Percentiles rank a stretch among this genome's conserved stretches.
Conservation (phyloP, 176 grass and related monocot genomes). For the Otatea glauca region DNA sequence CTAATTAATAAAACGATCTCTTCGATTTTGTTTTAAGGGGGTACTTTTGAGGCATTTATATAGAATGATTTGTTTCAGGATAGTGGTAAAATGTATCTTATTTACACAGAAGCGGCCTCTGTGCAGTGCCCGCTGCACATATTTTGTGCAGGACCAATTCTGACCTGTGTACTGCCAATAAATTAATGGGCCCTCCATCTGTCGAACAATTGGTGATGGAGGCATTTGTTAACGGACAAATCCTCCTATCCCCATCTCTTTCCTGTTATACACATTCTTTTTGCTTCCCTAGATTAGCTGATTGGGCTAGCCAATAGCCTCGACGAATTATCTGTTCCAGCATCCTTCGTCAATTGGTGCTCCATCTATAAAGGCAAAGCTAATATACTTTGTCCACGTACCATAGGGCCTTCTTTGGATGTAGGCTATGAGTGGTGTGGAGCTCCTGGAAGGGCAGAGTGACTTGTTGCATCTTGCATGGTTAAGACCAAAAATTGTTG, state of each 20-base stretch:
- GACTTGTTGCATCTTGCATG: neutral
- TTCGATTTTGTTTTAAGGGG: neutral
- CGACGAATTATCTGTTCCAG: neutral
- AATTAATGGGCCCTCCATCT: neutral
- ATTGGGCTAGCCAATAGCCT: neutral
- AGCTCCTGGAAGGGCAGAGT: neutral
- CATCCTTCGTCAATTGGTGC: neutral
- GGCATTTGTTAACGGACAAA: neutral
- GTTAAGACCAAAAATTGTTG: neutral
- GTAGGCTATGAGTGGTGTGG: neutral
- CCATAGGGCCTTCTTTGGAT: neutral
- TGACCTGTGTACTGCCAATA: neutral
- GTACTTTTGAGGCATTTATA: neutral
- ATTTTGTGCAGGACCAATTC: neutral
- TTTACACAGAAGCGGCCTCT: neutral
- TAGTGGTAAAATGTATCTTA: neutral
- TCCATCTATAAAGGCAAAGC: neutral
- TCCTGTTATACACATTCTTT: neutral
- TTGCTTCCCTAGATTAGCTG: neutral
- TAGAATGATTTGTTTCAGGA: neutral
- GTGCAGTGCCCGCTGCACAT: neutral
- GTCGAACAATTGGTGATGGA: neutral
- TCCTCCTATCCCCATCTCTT: neutral
- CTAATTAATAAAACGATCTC: neutral
- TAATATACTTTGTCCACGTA: neutral